Evolutionary conservation across 768 basidiomycete species (phyloP).

Genomic region (Dacryopinax primogenitus): DNA sequence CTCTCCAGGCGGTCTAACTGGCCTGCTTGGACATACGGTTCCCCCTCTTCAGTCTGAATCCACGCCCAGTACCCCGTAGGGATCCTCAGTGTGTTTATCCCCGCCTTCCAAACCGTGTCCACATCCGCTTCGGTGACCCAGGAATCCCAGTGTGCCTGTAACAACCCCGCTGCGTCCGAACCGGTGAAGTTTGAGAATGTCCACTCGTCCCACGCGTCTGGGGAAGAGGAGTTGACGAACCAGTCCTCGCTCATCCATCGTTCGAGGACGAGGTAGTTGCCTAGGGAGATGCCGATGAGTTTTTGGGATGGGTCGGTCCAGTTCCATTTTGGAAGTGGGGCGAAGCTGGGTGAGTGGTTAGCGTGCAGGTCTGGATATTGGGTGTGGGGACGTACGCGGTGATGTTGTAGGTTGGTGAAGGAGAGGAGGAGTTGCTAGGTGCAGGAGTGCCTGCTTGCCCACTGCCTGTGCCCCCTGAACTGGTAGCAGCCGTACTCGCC

Average conservation of each 20-base stretch:
- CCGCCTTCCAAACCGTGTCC: slow-evolving; percentile 16
- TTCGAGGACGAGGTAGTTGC: slow-evolving; percentile 17
- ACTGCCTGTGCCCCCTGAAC: not conserved
- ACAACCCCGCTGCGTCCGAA: not conserved
- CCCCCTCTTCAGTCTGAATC: slow-evolving; percentile 16
- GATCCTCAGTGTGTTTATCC: slow-evolving; percentile 22
- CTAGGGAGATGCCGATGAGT: slow-evolving; percentile 17
- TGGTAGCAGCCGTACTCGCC: not conserved
- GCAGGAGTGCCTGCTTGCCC: not conserved
- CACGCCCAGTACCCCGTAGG: slow-evolving; percentile 22
- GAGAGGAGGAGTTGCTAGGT: not conserved
- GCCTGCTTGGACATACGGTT: slow-evolving; percentile 17
- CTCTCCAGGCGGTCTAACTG: slow-evolving; percentile 19
- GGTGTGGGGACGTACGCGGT: not conserved
- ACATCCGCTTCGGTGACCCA: slow-evolving; percentile 31
- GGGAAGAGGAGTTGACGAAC: not conserved
- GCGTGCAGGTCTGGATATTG: not conserved
- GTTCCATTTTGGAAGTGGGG: slow-evolving; percentile 15
- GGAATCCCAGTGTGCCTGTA: slow-evolving; percentile 26
- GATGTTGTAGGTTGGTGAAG: not conserved
- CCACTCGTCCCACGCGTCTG: slow-evolving; percentile 17
- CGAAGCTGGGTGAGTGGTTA: slow-evolving; percentile 5
- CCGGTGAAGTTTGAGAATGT: not conserved
- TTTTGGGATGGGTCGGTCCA: slow-evolving; percentile 15
- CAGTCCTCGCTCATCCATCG: slow-evolving; percentile 18